phyloP scores from a whole-genome alignment of 139 green algal genomes.

The Chlamydomonas sp. region DNA sequence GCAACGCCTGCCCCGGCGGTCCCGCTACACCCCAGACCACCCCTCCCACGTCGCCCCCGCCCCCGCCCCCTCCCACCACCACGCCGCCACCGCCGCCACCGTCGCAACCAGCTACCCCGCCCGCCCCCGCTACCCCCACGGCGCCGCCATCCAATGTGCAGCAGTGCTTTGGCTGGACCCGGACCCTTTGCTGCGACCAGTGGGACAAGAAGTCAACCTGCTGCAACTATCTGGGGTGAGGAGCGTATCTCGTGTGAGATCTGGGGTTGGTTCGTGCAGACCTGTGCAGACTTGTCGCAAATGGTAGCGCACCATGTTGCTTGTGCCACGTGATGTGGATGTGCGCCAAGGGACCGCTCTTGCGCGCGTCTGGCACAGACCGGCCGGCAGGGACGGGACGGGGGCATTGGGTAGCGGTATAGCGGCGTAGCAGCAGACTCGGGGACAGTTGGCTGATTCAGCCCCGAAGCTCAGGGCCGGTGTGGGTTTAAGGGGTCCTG shows the following conservation, averaged over 20 bases:
- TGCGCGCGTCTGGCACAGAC: not conserved
- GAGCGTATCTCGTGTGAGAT: not conserved
- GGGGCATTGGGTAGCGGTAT: not conserved
- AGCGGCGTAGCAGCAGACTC: not conserved
- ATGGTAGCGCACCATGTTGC: not conserved
- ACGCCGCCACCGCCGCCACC: not conserved
- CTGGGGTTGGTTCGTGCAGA: not conserved
- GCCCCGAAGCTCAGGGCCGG: too few relatives aligned
- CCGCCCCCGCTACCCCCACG: not conserved
- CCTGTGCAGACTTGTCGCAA: not conserved
- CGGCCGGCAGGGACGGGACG: not conserved
- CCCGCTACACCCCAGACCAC: not conserved
- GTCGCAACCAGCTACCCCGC: not conserved
- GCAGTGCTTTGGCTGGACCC: slow-evolving; percentile 1
- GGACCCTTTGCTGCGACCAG: slow-evolving; percentile 29
- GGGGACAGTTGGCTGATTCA: too few relatives aligned
- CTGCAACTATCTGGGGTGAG: slow-evolving; percentile 40
- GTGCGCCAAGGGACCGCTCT: not conserved
- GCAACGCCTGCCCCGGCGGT: not conserved
- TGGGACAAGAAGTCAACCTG: slow-evolving; percentile 34
- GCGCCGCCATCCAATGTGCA: not conserved
- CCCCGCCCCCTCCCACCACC: not conserved
- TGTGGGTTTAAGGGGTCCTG: too few relatives aligned
- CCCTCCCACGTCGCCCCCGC: not conserved
- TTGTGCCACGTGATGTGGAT: not conserved